Conservation (phyloP, 2,329 filamentous ascomycete species). For the Berkeleyomyces basicola region DNA sequence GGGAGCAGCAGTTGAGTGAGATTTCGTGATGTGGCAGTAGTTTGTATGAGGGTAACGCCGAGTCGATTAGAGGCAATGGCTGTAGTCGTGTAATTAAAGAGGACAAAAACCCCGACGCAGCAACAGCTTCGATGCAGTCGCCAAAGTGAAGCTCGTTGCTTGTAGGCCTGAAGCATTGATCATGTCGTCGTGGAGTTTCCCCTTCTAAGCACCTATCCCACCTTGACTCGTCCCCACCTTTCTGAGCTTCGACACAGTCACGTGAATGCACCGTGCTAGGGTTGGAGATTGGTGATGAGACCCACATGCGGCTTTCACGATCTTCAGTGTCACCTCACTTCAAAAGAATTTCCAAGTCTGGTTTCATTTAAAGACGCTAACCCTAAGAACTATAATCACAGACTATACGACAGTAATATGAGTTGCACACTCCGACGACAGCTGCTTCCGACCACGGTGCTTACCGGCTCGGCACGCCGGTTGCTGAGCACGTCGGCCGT, state of each 20-base stretch:
- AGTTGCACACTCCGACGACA: not conserved
- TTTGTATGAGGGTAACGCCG: not conserved
- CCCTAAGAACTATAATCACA: not conserved
- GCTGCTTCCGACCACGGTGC: not conserved
- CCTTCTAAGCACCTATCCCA: not conserved
- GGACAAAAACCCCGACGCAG: not conserved
- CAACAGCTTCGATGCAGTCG: not conserved
- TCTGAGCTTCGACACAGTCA: not conserved
- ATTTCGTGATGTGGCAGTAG: not conserved
- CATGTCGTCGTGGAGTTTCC: not conserved
- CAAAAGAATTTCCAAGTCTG: not conserved
- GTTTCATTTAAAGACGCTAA: not conserved
- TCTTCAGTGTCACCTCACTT: not conserved
- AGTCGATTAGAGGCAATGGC: too few relatives aligned
- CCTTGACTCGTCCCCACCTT: not conserved
- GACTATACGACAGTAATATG: not conserved
- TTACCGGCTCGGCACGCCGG: not conserved
- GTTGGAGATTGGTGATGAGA: not conserved
- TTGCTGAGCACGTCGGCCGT: conserved; percentile 1
- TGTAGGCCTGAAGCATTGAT: not conserved
- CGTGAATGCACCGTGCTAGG: not conserved
- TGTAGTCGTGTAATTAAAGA: not conserved
- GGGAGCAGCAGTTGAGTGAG: not conserved
- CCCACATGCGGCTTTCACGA: not conserved
- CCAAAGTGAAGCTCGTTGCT: not conserved